Evolutionary conservation across 2,329 filamentous ascomycete genomes (phyloP).

Genomic region (Colletotrichum tropicicola): DNA sequence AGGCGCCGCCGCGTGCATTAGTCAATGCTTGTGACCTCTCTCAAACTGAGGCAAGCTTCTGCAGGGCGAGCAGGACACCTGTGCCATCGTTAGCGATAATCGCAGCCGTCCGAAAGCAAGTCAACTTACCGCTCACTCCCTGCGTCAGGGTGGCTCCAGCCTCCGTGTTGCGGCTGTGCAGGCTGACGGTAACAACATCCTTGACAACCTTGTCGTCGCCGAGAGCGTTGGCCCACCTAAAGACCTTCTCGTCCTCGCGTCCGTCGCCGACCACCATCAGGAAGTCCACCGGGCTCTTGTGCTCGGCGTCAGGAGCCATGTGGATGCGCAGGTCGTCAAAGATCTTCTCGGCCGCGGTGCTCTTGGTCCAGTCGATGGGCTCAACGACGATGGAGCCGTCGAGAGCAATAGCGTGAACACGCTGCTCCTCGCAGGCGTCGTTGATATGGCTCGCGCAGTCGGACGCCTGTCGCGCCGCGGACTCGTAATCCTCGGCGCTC

Average conservation of each 20-base stretch:
- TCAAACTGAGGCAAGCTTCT: constrained; percentile 45
- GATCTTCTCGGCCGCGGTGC: constrained; percentile 80
- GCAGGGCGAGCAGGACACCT: constrained; percentile 54
- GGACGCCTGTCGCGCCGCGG: constrained; percentile 80
- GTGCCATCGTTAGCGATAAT: background rate
- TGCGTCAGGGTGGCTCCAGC: constrained; percentile 87
- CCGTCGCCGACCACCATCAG: constrained; percentile 90
- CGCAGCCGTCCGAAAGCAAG: too few species aligned
- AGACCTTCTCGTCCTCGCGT: constrained; percentile 92
- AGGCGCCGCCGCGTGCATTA: background rate
- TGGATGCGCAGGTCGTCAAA: constrained; percentile 65
- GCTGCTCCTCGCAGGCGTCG: constrained; percentile 85
- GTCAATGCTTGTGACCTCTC: background rate
- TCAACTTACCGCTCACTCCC: constrained; percentile 82
- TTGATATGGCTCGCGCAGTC: constrained; percentile 97
- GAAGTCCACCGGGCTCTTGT: constrained; percentile 74
- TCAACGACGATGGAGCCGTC: constrained; percentile 87
- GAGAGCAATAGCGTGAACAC: constrained; percentile 83
- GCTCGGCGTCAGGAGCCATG: constrained; percentile 41
- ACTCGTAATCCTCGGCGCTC: constrained; percentile 78
- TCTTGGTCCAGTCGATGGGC: constrained; percentile 87
- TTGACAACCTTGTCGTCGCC: constrained; percentile 65
- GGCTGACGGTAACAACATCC: constrained; percentile 84
- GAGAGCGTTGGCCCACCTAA: constrained; percentile 90
- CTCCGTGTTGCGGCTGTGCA: constrained; percentile 89